phyloP scores from a whole-genome alignment of 2,329 filamentous ascomycete species.

The Xylariales sp. region DNA sequence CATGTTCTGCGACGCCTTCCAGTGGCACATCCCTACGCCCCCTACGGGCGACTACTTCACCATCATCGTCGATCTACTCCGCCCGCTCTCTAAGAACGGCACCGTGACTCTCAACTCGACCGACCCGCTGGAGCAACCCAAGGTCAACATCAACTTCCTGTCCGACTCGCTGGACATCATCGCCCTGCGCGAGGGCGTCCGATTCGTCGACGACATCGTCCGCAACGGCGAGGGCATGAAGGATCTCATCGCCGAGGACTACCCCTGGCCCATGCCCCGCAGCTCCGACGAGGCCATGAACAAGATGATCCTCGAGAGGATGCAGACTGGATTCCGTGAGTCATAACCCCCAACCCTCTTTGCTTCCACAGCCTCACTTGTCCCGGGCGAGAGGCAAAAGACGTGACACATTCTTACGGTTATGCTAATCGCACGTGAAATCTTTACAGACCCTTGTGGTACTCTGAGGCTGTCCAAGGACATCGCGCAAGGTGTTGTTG shows the following conservation, averaged over 20 bases:
- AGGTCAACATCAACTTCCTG: conserved; percentile 59
- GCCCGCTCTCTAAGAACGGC: conserved; percentile 39
- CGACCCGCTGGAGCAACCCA: conserved; percentile 52
- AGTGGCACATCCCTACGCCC: conserved; percentile 40
- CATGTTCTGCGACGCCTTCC: conserved; percentile 48
- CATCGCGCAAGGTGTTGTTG: too few relatives aligned
- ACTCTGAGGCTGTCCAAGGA: too few relatives aligned
- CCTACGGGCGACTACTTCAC: conserved; percentile 46
- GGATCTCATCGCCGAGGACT: conserved; percentile 47
- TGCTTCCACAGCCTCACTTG: too few relatives aligned
- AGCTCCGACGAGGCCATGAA: conserved; percentile 53
- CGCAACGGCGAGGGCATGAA: conserved; percentile 52
- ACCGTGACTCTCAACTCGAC: conserved; percentile 51
- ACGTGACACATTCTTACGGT: too few relatives aligned
- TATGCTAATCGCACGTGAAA: too few relatives aligned
- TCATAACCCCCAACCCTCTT: too few relatives aligned
- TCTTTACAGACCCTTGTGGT: too few relatives aligned
- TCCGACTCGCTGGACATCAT: conserved; percentile 51
- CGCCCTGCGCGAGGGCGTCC: conserved; percentile 53
- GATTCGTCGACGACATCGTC: conserved; percentile 53
- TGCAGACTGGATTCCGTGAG: conserved; percentile 55
- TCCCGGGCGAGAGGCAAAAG: too few relatives aligned
- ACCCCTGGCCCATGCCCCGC: conserved; percentile 58
- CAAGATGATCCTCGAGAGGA: conserved; percentile 49
- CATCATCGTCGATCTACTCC: conserved; percentile 46